These are phyloP conservation scores for Blastobotrys arbuscula DNA, from an alignment of 1,139 yeast species.

Conservation along the genomic window DNA sequence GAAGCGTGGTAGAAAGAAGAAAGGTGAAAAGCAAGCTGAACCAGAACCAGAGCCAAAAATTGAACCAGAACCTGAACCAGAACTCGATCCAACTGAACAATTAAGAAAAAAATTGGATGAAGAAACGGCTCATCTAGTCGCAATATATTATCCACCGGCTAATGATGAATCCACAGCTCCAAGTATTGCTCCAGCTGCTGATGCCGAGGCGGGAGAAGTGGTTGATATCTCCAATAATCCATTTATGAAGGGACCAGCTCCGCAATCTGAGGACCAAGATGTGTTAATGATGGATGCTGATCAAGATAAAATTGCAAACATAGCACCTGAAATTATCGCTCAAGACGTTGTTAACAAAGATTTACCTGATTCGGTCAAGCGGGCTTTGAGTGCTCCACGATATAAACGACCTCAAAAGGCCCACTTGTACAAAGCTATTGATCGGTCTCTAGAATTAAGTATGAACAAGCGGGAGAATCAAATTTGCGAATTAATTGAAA, in stretches of 20 bases:
- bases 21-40: not conserved
- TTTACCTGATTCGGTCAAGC: not conserved
- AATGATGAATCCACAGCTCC: not conserved
- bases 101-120: not conserved
- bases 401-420: conserved; percentile 6
- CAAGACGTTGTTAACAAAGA: conserved; percentile 2
- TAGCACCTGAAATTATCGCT: not conserved
- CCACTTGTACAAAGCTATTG: conserved; percentile 2
- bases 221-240: not conserved
- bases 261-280: not conserved
- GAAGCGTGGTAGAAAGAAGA: conserved; percentile 9
- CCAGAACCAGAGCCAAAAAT: not conserved
- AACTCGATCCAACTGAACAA: not conserved
- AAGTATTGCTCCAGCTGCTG: not conserved
- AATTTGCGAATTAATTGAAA: conserved; percentile 29
- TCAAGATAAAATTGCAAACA: not conserved
- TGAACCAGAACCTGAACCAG: not conserved
- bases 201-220: not conserved
- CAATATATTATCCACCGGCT: not conserved
- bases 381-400: conserved; percentile 7
- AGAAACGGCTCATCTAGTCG: too few relatives aligned
- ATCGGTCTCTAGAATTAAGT: conserved; percentile 27
- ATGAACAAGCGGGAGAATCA: conserved; percentile 32
- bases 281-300: not conserved
- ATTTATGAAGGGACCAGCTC: not conserved